phyloP scores from a whole-genome alignment of 2,329 filamentous ascomycete genomes.

The Rhynchosporium agropyri region DNA sequence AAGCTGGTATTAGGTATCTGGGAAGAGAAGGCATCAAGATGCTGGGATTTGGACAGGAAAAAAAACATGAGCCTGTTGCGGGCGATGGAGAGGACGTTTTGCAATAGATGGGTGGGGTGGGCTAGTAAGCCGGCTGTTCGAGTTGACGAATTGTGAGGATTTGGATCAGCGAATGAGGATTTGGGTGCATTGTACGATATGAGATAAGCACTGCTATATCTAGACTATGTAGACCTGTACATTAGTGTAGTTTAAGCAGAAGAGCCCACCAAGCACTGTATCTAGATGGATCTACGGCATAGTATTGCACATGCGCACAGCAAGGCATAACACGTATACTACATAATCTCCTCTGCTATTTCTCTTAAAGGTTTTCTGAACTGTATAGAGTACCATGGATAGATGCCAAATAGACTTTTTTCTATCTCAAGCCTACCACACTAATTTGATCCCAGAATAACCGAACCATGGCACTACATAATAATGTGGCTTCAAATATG shows the following conservation, averaged over 20 bases:
- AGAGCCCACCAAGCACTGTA: neutral
- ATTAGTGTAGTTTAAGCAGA: slow-evolving; percentile 4
- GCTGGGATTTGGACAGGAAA: slow-evolving; percentile 31
- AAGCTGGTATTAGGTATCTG: slow-evolving; percentile 57
- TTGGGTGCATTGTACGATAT: slow-evolving; percentile 14
- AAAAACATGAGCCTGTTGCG: slow-evolving; percentile 26
- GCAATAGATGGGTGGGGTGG: slow-evolving; percentile 3
- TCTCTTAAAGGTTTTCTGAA: neutral
- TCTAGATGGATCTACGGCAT: slow-evolving; percentile 10
- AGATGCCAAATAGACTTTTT: slow-evolving; percentile 33
- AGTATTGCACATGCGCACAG: slow-evolving; percentile 6
- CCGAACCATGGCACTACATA: slow-evolving; percentile 5
- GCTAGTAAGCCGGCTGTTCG: too few relatives aligned
- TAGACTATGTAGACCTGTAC: slow-evolving; percentile 13
- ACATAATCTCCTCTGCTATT: slow-evolving; percentile 33
- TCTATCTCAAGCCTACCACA: slow-evolving; percentile 31
- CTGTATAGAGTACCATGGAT: neutral
- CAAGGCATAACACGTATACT: slow-evolving; percentile 18
- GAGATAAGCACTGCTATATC: slow-evolving; percentile 9
- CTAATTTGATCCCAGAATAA: slow-evolving; percentile 7
- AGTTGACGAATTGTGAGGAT: neutral
- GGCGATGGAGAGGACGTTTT: slow-evolving; percentile 21
- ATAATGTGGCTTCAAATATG: neutral
- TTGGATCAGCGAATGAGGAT: neutral
- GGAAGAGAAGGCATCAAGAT: slow-evolving; percentile 41